Base-by-base conservation (phyloP, 306 rosid species). In the Sphenostylis stenocarpa region DNA sequence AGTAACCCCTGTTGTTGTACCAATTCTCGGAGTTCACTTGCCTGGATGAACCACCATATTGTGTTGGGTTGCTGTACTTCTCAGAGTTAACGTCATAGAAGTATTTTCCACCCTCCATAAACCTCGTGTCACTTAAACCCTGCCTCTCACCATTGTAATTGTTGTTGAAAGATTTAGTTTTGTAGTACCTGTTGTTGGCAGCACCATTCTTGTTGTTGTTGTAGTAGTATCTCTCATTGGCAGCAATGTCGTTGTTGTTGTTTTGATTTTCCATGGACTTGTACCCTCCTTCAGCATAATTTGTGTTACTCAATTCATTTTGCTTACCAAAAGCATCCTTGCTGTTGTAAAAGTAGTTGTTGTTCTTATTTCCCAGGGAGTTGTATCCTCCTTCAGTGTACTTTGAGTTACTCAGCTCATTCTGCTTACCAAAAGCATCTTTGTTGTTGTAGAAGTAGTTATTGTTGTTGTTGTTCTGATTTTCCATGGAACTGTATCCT, bases 71-170 rank as follows among this genome's bases (percentile, higher is more conserved):
- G 26, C 88, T 71, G 73, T 83, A 78, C 61, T 81, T 87, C 84
- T 85, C 92, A 24, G 64, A 48, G 31, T 67, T 6, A 19, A 81
- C 0, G 76, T 94, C 86, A 62, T 84, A 85, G 8, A 15, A 86
- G 83, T 87, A 94, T 75, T 80, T 94, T 0, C 97, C 97, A 31
- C 85, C 85, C 56, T 85, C 94, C 90, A 90, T 1, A 49, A 82
- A 90, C 86, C 97, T 87, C 0, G 98, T 88, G 77, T 94, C 97
- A 78, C 96, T 94, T 87, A 94, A 82, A 1, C 98, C 98, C 72
- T 85, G 88, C 75, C 81, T 86, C 84, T 82, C 91, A 20, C 15
- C 81, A 34, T 85, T 75, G 78, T 55, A 71, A 49, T 58, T 73
- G 83, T 80, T 70, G 47, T 24, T 41, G n/a, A 26, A 80, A 67